Evolutionary conservation across 441 rosid species (phyloP), one percentile per base, ranked within the genome.

Genomic region (Corymbia calophylla): DNA sequence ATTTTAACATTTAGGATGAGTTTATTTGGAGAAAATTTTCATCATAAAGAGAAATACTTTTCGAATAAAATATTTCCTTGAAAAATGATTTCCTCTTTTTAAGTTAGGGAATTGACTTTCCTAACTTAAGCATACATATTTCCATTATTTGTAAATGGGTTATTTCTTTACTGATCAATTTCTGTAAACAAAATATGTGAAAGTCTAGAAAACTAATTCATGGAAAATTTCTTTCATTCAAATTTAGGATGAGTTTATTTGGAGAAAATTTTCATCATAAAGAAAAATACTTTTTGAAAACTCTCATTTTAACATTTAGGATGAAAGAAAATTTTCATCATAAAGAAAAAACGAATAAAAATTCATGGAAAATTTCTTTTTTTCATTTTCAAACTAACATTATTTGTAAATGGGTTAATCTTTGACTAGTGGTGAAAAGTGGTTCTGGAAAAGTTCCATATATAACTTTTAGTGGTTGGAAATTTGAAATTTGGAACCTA

Each of bases 321-420:
- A n/a, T n/a, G n/a, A n/a, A 10, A 66, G 4, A 39, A 39, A 39
- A 39, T 6, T 70, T 32, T 17, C 81, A n/a, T n/a, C n/a, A n/a
- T n/a, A n/a, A n/a, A n/a, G n/a, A n/a, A n/a, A n/a, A n/a, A n/a
- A n/a, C n/a, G n/a, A n/a, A n/a, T n/a, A n/a, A n/a, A n/a, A n/a
- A n/a, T n/a, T n/a, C n/a, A n/a, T n/a, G n/a, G n/a, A n/a, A n/a
- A n/a, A n/a, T n/a, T n/a, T n/a, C n/a, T n/a, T n/a, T n/a, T n/a
- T n/a, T n/a, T n/a, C n/a, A n/a, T n/a, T n/a, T n/a, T n/a, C n/a
- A n/a, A n/a, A n/a, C 23, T 70, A 70, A 70, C 29, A 35, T 35
- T 0, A 8, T 19, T 4, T 2, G 4, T 3, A 73, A 19, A 73
- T 0, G 8, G 2, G 6, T 73, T 44, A 39, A n/a, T n/a, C 0